These are phyloP conservation scores for Quercus mongolica DNA, from an alignment of 306 rosid genomes.

Conservation along the genomic window DNA sequence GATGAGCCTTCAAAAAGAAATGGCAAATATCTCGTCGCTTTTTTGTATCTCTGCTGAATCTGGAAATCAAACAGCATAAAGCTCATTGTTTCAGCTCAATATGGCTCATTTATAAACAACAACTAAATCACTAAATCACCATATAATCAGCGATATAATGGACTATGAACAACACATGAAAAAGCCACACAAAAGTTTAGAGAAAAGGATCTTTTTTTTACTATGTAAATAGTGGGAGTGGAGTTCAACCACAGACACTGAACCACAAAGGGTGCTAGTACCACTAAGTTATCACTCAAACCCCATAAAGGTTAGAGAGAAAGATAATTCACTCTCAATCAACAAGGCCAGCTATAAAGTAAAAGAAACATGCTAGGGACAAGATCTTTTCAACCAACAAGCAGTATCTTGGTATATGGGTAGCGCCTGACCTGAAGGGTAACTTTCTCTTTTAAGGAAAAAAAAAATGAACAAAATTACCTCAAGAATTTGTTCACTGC, in stretches of 20 bases:
- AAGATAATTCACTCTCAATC: background rate
- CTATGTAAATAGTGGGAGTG: too few relatives aligned
- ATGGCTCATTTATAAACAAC: background rate
- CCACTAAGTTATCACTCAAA: too few relatives aligned
- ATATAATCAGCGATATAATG: background rate
- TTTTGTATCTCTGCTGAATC: constrained; percentile 85
- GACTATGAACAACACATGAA: background rate
- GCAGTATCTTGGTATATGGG: background rate
- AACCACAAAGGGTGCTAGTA: too few relatives aligned
- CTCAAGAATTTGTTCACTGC: constrained; percentile 83
- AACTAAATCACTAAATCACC: background rate
- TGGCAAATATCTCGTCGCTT: constrained; percentile 77
- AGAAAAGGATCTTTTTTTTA: background rate
- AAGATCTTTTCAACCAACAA: background rate
- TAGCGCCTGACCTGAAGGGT: background rate
- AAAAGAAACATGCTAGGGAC: background rate
- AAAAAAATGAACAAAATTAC: constrained; percentile 29
- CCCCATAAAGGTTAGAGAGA: background rate
- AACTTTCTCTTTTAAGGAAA: background rate
- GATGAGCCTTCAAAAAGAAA: constrained; percentile 88
- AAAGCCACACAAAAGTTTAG: background rate
- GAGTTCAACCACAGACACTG: too few relatives aligned
- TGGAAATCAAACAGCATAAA: constrained; percentile 28
- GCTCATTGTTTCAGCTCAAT: background rate
- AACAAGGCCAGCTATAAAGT: background rate